Evolutionary conservation across 768 basidiomycete species (phyloP).

Genomic region (Suillus cothurnatus): DNA sequence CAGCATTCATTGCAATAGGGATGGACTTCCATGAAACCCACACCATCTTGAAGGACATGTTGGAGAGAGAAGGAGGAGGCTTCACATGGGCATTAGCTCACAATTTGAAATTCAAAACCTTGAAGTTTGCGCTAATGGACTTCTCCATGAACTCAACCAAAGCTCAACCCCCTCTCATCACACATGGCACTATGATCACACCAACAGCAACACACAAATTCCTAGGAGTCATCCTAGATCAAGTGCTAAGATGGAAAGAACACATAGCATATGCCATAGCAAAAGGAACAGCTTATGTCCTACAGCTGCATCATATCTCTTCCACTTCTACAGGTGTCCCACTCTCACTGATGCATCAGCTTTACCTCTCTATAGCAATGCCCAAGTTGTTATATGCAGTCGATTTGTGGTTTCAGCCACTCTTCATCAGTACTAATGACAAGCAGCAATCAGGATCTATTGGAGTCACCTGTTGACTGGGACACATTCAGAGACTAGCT

Average conservation of each 20-base stretch:
- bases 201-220: background rate
- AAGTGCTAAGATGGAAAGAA: background rate
- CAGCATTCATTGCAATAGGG: constrained; percentile 23
- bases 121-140: constrained; percentile 24
- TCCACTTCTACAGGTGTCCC: background rate
- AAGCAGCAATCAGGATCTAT: background rate
- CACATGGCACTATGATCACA: background rate
- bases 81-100: constrained; percentile 19
- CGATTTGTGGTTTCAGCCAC: constrained; percentile 5
- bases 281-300: background rate
- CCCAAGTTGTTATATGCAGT: constrained; percentile 18
- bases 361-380: constrained; percentile 5
- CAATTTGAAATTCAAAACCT: constrained; percentile 24
- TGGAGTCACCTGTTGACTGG: background rate
- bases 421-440: background rate
- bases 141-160: background rate
- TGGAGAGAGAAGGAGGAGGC: constrained; percentile 19
- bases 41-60: constrained; percentile 25
- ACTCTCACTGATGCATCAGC: background rate
- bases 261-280: background rate
- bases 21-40: constrained; percentile 24
- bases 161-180: background rate
- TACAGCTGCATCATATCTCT: background rate
- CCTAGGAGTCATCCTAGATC: constrained; percentile 9
- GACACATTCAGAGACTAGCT: background rate